Conservation (phyloP, 225 moss, liverwort and hornwort species). For the Marchantia polymorpha region DNA sequence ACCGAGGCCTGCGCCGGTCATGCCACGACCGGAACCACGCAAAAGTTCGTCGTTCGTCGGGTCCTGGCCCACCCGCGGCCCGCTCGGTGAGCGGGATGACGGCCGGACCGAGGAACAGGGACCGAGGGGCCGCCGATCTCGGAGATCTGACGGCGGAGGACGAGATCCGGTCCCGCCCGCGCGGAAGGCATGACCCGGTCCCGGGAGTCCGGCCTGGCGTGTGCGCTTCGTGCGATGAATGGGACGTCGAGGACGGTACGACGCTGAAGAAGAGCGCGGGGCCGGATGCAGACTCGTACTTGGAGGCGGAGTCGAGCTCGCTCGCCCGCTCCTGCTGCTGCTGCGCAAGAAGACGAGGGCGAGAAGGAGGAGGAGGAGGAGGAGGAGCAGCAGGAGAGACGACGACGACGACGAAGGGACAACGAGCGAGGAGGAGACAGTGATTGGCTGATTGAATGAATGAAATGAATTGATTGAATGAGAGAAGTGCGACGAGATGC, state of each 20-base stretch:
- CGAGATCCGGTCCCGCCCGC: not conserved
- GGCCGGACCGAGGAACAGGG: not conserved
- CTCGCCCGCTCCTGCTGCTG: not conserved
- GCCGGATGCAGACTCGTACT: not conserved
- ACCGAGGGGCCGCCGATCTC: not conserved
- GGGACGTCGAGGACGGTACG: not conserved
- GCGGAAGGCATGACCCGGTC: constrained; percentile 2
- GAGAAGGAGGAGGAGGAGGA: not conserved
- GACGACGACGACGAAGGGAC: too few relatives aligned
- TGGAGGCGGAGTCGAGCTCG: not conserved
- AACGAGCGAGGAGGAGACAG: not conserved
- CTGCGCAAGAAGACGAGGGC: not conserved
- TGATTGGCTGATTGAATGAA: not conserved
- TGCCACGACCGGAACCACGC: not conserved
- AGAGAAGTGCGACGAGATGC: not conserved
- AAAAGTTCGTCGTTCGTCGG: not conserved
- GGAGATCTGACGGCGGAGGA: not conserved
- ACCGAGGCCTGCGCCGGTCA: not conserved
- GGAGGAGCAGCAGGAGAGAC: too few relatives aligned
- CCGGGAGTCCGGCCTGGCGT: not conserved
- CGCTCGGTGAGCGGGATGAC: not conserved
- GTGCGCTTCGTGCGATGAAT: not conserved
- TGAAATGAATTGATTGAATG: not conserved
- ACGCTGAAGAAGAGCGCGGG: too few relatives aligned
- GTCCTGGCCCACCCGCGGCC: not conserved